These are phyloP conservation scores for Leccinum pellstonianum DNA, from an alignment of 768 basidiomycete genomes.

Conservation along the genomic window DNA sequence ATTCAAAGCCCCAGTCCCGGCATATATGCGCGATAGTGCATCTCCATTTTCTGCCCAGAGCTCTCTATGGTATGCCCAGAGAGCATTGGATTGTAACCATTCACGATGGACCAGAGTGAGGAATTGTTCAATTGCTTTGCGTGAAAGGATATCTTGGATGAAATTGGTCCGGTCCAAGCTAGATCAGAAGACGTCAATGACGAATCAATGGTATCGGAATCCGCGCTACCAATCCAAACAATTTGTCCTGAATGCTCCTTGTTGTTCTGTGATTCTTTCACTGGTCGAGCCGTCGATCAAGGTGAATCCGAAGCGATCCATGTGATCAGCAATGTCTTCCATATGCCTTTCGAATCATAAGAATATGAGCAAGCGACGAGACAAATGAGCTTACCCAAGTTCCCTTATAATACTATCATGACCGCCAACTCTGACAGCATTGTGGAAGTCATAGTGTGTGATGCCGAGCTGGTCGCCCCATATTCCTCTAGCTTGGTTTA, in stretches of 20 bases:
- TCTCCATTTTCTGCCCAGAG: slow-evolving; percentile 98
- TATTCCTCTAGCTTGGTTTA: slow-evolving; percentile 60
- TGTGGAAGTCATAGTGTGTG: slow-evolving; percentile 95
- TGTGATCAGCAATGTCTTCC: slow-evolving; percentile 55
- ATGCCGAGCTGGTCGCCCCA: slow-evolving; percentile 71
- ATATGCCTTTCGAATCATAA: slow-evolving; percentile 48
- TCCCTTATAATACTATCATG: slow-evolving; percentile 85
- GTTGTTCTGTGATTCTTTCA: slow-evolving; percentile 82
- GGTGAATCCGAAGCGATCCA: slow-evolving; percentile 84
- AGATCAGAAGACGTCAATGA: slow-evolving; percentile 8
- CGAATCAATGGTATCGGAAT: not conserved
- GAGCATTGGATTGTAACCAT: slow-evolving; percentile 62
- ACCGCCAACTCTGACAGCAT: slow-evolving; percentile 72
- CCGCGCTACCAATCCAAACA: slow-evolving; percentile 85
- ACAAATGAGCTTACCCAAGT: slow-evolving; percentile 46
- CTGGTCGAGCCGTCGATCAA: slow-evolving; percentile 67
- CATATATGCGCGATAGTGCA: slow-evolving; percentile 90
- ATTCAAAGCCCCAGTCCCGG: slow-evolving; percentile 90
- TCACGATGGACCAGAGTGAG: slow-evolving; percentile 74
- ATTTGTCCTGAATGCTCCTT: slow-evolving; percentile 91
- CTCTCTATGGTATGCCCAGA: slow-evolving; percentile 90
- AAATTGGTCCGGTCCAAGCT: slow-evolving; percentile 98
- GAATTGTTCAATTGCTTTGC: slow-evolving; percentile 78
- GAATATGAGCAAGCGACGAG: not conserved
- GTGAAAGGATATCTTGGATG: slow-evolving; percentile 91